These are phyloP conservation scores for Blastobotrys aristatus DNA, from an alignment of 1,139 yeast species.

Conservation along the genomic window DNA sequence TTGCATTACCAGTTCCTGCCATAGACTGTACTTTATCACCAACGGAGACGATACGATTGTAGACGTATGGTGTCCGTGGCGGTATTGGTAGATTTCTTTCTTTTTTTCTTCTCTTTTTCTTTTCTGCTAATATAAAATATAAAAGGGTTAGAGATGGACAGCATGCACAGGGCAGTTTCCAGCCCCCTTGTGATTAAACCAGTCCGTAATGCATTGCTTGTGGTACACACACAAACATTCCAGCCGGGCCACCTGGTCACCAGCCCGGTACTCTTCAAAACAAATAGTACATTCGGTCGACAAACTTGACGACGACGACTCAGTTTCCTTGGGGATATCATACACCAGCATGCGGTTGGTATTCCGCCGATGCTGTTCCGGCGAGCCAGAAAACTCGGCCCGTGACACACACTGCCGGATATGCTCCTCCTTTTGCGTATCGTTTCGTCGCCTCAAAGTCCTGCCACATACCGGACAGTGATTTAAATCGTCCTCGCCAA, in stretches of 20 bases:
- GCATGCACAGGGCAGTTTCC: slow-evolving; percentile 86
- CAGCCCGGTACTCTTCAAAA: slow-evolving; percentile 78
- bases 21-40: slow-evolving; percentile 52
- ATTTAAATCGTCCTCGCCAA: slow-evolving; percentile 33
- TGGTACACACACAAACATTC: slow-evolving; percentile 96
- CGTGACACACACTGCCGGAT: slow-evolving; percentile 61
- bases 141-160: slow-evolving; percentile 29
- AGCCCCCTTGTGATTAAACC: slow-evolving; percentile 83
- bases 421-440: slow-evolving; percentile 47
- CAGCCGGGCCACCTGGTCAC: slow-evolving; percentile 83
- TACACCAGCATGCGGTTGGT: slow-evolving; percentile 81
- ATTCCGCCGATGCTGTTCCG: slow-evolving; percentile 43
- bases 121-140: not conserved
- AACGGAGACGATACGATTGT: slow-evolving; percentile 46
- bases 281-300: slow-evolving; percentile 82
- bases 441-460: slow-evolving; percentile 35
- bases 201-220: slow-evolving; percentile 78
- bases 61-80: slow-evolving; percentile 68
- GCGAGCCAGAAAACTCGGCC: slow-evolving; percentile 64
- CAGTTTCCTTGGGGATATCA: slow-evolving; percentile 52
- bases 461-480: slow-evolving; percentile 55
- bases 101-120: not conserved
- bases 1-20: slow-evolving; percentile 64
- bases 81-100: slow-evolving; percentile 42
- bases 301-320: slow-evolving; percentile 30